A percentile compares a stretch with the other conserved stretches of the same genome.
These are phyloP conservation scores for Beta vulgaris DNA, from an alignment of 148 eudicot species.

Conservation along the genomic window DNA sequence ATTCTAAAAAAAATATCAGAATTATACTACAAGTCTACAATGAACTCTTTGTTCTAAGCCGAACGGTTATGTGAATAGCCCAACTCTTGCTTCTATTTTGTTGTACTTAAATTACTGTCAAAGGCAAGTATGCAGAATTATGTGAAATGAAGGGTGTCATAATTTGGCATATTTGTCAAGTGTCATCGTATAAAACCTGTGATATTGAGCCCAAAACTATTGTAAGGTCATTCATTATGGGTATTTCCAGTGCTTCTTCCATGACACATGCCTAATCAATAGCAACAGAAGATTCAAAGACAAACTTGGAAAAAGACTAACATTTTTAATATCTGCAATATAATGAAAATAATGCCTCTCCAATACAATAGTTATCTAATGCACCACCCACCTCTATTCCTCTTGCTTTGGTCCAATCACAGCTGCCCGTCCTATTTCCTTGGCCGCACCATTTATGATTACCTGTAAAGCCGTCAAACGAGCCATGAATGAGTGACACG, in stretches of 20 bases:
- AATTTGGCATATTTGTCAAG: neutral
- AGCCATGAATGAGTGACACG: neutral
- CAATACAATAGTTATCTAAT: constrained; percentile 64
- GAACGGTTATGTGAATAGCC: too few relatives aligned
- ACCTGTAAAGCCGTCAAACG: constrained; percentile 36
- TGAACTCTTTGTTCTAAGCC: too few relatives aligned
- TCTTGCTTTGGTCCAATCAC: constrained; percentile 73
- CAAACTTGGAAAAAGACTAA: neutral
- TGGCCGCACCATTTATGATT: constrained; percentile 84
- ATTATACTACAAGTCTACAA: too few relatives aligned
- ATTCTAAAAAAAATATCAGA: too few relatives aligned
- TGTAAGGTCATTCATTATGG: constrained; percentile 78
- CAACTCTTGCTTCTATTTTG: too few relatives aligned
- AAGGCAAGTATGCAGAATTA: neutral
- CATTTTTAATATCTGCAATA: neutral
- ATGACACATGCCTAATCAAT: constrained; percentile 63
- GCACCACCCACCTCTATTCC: constrained; percentile 97
- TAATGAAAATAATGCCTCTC: constrained; percentile 36
- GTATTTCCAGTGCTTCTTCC: constrained; percentile 92
- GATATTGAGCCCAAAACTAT: constrained; percentile 92
- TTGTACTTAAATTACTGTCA: too few relatives aligned
- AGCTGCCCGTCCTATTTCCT: constrained; percentile 91
- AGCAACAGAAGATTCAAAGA: neutral
- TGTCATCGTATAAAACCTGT: constrained; percentile 54
- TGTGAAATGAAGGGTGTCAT: too few relatives aligned